Evolutionary conservation across 2,329 filamentous ascomycete genomes (phyloP), one percentile per base, ranked within the genome.

Genomic region (Phoma sp.): DNA sequence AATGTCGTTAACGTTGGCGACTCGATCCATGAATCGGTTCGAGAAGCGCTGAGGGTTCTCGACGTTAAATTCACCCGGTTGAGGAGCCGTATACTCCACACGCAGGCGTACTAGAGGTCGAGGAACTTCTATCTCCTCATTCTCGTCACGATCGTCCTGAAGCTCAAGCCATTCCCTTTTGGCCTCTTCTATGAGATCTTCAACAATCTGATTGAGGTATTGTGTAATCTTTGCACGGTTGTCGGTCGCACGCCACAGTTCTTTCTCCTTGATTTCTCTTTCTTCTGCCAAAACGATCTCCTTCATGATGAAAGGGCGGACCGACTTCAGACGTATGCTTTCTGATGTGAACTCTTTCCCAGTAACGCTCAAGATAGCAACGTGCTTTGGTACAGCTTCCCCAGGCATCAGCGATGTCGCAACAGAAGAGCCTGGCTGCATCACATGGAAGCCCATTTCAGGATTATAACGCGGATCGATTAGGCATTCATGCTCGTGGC

Each of bases 31-130:
- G 65, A 98, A 99, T 2, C 92, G 85, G 72, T 96, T 96, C 0
- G 94, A 98, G 69, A 98, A 97, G 8, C 95, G 87, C 72, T 98
- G 95, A 0, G 95, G 93, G 58, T 99, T 99, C 73, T 98, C 95
- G 61, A 90, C 88, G 63, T 98, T 91, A 68, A 92, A 99, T 32
- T 87, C 85, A 13, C 92, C 90, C 4, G 92, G 92, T 27, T 96
- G 91, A 0, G 89, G 89, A 0, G 92, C 87, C 0, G 91, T 90
- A 62, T 92, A 95, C 69, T 99, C 95, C 0, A 99, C 93, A 58
- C 93, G 92, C 15, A 99, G 84, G 19, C 95, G 87, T 35, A 99
- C 88, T 1, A 99, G 82, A 0, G 95, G 95, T 31, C 95, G 78
- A 0, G 94, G 94, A 1, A 85, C 82, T 50, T 88, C 84, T 2